Evolutionary conservation across 495 filamentous ascomycete species (phyloP).

Genomic region (Penicillium desertorum): DNA sequence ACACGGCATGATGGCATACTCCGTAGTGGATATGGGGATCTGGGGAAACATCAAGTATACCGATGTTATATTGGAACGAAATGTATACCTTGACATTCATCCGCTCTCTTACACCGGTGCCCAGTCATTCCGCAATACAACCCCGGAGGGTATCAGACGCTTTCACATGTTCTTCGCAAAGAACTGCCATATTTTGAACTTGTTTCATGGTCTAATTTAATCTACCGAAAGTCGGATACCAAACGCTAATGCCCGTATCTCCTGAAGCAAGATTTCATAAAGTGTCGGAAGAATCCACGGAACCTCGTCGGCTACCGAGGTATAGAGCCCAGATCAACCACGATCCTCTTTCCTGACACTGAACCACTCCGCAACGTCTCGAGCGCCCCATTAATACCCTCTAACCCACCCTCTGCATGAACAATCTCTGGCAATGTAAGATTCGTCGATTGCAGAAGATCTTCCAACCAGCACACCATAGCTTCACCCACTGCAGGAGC

Average conservation of each 20-base stretch:
- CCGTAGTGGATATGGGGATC: not conserved
- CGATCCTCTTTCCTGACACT: conserved; percentile 58
- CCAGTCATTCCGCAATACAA: too few species aligned
- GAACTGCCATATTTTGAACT: not conserved
- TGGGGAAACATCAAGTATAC: not conserved
- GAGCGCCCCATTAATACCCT: conserved; percentile 61
- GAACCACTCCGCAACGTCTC: conserved; percentile 57
- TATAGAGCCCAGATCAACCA: conserved; percentile 43
- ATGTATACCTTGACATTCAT: too few species aligned
- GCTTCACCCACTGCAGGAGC: conserved; percentile 55
- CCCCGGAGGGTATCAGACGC: too few species aligned
- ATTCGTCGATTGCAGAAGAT: conserved; percentile 47
- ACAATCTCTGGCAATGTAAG: conserved; percentile 59
- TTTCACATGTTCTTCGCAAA: not conserved
- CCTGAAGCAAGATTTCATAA: conserved; percentile 1
- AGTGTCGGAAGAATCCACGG: not conserved
- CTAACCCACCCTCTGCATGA: conserved; percentile 56
- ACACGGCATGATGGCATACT: not conserved
- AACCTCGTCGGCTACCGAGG: conserved; percentile 1
- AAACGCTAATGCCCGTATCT: conserved; percentile 5
- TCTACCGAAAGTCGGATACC: not conserved
- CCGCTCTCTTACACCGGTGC: too few species aligned
- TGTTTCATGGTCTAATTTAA: not conserved
- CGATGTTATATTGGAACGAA: not conserved
- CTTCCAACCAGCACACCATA: conserved; percentile 60